Base-by-base conservation (phyloP, 2,329 filamentous ascomycete species). In the Pleomassaria siparia region DNA sequence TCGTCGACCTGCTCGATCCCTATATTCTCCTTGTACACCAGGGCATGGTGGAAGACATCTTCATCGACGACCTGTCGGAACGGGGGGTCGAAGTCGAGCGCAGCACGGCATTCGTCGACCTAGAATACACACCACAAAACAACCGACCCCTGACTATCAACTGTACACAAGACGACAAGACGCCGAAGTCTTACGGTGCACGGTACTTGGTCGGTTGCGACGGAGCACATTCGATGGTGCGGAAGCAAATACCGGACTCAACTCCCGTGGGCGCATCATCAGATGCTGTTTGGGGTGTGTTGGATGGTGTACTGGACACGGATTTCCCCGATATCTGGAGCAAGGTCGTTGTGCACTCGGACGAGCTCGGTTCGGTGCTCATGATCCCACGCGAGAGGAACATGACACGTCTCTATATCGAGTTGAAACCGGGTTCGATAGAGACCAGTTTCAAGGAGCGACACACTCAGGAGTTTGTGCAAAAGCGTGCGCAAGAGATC, bases 241-340 rank as follows among this genome's bases (percentile, higher is more conserved):
- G 86, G 25, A 83, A 81, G 58, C 80, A 78, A 58, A 87, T 89
- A 21, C 66, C 66, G 0, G 55, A 65, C 26, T 60, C 76, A 55
- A 71, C 56, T 74, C 71, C 76, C 15, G 69, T 76, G 30, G 78
- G 78, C 2, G 72, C 75, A 15, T 75, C 73, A 9, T 75, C 68
- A 26, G 78, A 84, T 53, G 79, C 82, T 3, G 81, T 84, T 16
- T 89, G 86, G 86, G 86, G 85, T 46, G 86, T 89, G 2, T 72
- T 89, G 2, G 86, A 89, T 63, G 86, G 85, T 56, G 81, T 83
- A 63, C 70, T 89, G 9, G 81, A 86, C 35, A 89, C 86, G 7
- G 79, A 88, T 63, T 89, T 89, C 56, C 86, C 86, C 1, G 86
- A 89, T 59, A 80, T 89, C 40, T 89, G 85, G 85, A 86, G 82